A percentile compares a stretch with the other conserved stretches of the same genome.
Evolutionary conservation across 192 early-diverging fungal genomes (phyloP).

Genomic region (Backusella tarrabulga): DNA sequence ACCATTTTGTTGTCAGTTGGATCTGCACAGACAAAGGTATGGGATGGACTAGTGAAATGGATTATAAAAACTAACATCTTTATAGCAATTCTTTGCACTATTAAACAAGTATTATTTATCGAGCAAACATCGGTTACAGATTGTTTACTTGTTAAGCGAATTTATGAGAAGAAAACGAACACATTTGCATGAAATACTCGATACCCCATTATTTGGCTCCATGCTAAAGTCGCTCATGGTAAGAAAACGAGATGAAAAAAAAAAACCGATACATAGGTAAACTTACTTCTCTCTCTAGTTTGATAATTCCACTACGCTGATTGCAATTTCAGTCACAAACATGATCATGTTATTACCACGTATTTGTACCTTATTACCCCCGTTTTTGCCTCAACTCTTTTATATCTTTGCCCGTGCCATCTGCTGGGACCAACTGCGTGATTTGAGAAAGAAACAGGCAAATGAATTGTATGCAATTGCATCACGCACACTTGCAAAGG

Average conservation of each 20-base stretch:
- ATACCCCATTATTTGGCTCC: constrained; percentile 50
- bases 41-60: too few relatives aligned
- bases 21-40: constrained; percentile 34
- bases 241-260: neutral
- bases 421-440: constrained; percentile 49
- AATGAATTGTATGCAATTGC: constrained; percentile 8
- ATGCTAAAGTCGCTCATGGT: constrained; percentile 52
- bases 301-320: constrained; percentile 50
- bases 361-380: constrained; percentile 44
- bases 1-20: constrained; percentile 26
- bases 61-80: too few relatives aligned
- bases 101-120: constrained; percentile 47
- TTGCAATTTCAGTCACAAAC: constrained; percentile 50
- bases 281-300: constrained; percentile 28
- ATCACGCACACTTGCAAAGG: neutral
- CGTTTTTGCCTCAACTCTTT: constrained; percentile 45
- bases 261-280: neutral
- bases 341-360: constrained; percentile 55
- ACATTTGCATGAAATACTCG: constrained; percentile 51
- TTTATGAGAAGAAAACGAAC: constrained; percentile 50
- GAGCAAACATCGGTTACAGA: constrained; percentile 45
- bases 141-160: constrained; percentile 46
- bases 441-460: constrained; percentile 36
- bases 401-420: constrained; percentile 52
- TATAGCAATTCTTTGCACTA: constrained; percentile 47